These are phyloP conservation scores for Bolboschoenoplectus hybrid DNA, from an alignment of 202 grass and related monocot species.

Conservation along the genomic window DNA sequence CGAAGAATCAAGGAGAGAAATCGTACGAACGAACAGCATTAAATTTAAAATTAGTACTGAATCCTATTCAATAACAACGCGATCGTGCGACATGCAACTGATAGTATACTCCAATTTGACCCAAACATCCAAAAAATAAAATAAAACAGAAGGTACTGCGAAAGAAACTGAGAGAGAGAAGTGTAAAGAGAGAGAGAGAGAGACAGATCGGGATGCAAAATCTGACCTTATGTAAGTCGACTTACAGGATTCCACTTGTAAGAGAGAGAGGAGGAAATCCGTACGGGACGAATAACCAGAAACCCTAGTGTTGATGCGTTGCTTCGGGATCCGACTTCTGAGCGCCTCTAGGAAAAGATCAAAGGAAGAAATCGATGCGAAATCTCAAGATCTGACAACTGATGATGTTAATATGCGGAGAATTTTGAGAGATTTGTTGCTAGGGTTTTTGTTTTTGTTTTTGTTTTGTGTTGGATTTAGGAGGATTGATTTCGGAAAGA, in stretches of 20 bases:
- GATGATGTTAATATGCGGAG: neutral
- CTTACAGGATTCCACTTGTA: slow-evolving; percentile 17
- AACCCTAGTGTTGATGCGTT: slow-evolving; percentile 20
- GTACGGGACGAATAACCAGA: neutral
- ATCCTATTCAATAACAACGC: neutral
- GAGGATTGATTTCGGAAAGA: neutral
- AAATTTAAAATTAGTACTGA: neutral
- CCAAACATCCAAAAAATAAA: neutral
- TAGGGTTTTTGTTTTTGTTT: neutral
- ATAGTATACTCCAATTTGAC: slow-evolving; percentile 26
- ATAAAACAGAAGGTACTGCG: slow-evolving; percentile 2
- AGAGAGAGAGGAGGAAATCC: neutral
- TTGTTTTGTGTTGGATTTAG: neutral
- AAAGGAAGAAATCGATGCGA: neutral
- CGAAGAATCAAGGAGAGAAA: slow-evolving; percentile 1
- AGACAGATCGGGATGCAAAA: slow-evolving; percentile 21
- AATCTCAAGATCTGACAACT: neutral
- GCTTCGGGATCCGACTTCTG: neutral
- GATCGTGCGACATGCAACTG: slow-evolving; percentile 22
- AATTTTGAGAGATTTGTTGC: neutral
- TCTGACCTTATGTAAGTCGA: slow-evolving; percentile 33
- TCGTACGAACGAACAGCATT: neutral
- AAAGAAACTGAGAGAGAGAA: slow-evolving; percentile 10
- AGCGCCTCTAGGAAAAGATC: neutral
- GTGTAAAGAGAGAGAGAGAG: neutral